A percentile compares a stretch with the other conserved stretches of the same genome.
These are phyloP conservation scores for Prunus yedoensis DNA, from an alignment of 331 rosid genomes.

Conservation along the genomic window DNA sequence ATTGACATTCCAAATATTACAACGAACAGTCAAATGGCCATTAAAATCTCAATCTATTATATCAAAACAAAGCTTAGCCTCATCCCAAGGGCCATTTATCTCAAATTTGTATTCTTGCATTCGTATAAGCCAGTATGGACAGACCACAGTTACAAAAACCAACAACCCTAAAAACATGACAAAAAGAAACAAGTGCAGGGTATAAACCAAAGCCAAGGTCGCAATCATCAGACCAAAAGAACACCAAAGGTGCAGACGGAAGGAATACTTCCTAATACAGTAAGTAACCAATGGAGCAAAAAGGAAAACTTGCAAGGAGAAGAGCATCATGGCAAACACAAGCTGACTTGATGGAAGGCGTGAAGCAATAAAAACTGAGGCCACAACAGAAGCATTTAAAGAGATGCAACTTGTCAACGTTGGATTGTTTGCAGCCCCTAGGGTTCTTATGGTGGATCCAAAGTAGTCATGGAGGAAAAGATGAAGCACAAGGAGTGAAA, in stretches of 20 bases:
- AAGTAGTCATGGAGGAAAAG: slow-evolving; percentile 83
- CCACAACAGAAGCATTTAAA: slow-evolving; percentile 75
- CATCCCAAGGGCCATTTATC: slow-evolving; percentile 93
- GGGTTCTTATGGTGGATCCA: slow-evolving; percentile 66
- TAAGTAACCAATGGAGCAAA: slow-evolving; percentile 75
- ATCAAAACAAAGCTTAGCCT: slow-evolving; percentile 85
- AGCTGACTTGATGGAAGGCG: slow-evolving; percentile 72
- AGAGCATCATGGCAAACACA: slow-evolving; percentile 67
- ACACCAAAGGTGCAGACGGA: slow-evolving; percentile 58
- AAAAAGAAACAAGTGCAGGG: slow-evolving; percentile 51
- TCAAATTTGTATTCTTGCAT: slow-evolving; percentile 83
- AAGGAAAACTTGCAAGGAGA: slow-evolving; percentile 82
- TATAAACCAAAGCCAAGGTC: slow-evolving; percentile 55
- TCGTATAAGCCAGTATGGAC: slow-evolving; percentile 81
- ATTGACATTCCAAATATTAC: neutral
- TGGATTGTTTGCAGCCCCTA: slow-evolving; percentile 57
- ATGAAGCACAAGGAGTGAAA: slow-evolving; percentile 65
- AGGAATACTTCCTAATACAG: slow-evolving; percentile 66
- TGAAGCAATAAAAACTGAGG: slow-evolving; percentile 78
- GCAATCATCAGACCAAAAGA: slow-evolving; percentile 54
- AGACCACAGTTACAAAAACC: slow-evolving; percentile 63
- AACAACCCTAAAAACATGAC: slow-evolving; percentile 57
- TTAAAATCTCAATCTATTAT: slow-evolving; percentile 55
- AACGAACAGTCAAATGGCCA: neutral
- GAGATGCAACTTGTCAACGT: slow-evolving; percentile 75